Conservation (phyloP, 2,329 filamentous ascomycete species). For the Ceratocystis alfenasii region DNA sequence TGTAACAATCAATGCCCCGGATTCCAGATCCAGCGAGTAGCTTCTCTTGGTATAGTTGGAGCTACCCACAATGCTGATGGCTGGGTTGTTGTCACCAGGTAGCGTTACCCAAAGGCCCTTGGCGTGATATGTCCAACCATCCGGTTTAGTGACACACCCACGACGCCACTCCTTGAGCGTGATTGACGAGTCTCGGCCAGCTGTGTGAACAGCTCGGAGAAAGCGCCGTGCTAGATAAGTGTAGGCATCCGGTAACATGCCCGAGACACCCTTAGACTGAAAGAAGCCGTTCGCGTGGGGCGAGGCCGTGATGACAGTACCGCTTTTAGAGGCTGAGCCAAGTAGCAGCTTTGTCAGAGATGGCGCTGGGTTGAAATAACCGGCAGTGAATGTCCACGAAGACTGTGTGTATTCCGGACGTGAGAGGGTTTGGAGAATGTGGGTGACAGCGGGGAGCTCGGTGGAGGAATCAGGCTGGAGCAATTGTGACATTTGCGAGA, state of each 20-base stretch:
- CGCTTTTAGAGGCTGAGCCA: conserved; percentile 53
- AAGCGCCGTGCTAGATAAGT: conserved; percentile 78
- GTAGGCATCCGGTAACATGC: conserved; percentile 83
- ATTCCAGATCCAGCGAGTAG: conserved; percentile 85
- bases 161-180: conserved; percentile 75
- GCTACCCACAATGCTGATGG: conserved; percentile 74
- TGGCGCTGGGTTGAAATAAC: conserved; percentile 95
- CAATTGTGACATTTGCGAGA: conserved; percentile 79
- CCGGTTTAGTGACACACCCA: conserved; percentile 67
- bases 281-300: conserved; percentile 95
- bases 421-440: conserved; percentile 58
- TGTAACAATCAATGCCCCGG: conserved; percentile 77
- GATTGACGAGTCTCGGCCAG: conserved; percentile 45
- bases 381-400: conserved; percentile 91
- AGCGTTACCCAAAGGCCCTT: conserved; percentile 89
- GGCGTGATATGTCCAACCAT: conserved; percentile 94
- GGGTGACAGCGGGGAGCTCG: conserved; percentile 70
- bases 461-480: conserved; percentile 71
- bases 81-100: conserved; percentile 51
- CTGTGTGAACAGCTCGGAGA: conserved; percentile 44
- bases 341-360: conserved; percentile 71
- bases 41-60: conserved; percentile 93
- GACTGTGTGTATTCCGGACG: conserved; percentile 52
- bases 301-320: conserved; percentile 82
- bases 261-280: conserved; percentile 73